These are phyloP conservation scores for Luvunga scandens DNA, from an alignment of 345 rosid genomes.

Conservation along the genomic window DNA sequence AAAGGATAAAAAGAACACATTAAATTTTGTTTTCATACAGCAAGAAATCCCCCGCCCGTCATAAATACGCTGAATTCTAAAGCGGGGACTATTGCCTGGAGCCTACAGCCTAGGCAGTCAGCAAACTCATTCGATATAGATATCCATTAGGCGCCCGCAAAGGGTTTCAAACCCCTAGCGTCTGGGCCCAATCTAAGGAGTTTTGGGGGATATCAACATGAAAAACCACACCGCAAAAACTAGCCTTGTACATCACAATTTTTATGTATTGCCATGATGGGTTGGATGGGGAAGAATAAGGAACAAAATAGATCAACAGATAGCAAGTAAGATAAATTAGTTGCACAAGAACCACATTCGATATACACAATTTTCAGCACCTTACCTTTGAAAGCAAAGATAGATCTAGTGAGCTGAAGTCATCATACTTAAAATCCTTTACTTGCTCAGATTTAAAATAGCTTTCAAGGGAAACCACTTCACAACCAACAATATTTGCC, in stretches of 20 bases:
- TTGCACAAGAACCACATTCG: neutral
- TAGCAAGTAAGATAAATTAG: neutral
- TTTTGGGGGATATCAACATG: neutral
- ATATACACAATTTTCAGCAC: neutral
- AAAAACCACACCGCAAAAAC: neutral
- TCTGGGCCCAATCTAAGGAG: neutral
- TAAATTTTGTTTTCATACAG: neutral
- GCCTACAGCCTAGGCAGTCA: neutral
- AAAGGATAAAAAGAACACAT: neutral
- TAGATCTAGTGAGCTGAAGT: slow-evolving; percentile 83
- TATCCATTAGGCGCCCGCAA: neutral
- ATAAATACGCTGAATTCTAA: neutral
- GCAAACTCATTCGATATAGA: neutral
- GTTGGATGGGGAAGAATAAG: neutral
- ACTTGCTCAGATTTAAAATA: slow-evolving; percentile 84
- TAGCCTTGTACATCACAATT: neutral
- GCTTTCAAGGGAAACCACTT: slow-evolving; percentile 97
- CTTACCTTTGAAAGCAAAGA: slow-evolving; percentile 88
- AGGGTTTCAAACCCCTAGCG: neutral
- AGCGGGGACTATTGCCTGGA: neutral
- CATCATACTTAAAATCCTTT: slow-evolving; percentile 90
- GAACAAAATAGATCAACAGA: neutral
- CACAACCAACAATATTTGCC: slow-evolving; percentile 99
- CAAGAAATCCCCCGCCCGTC: neutral
- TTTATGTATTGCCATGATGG: neutral